Conservation (phyloP, 2,329 filamentous ascomycete genomes). For the Pseudogymnoascus sp. region DNA sequence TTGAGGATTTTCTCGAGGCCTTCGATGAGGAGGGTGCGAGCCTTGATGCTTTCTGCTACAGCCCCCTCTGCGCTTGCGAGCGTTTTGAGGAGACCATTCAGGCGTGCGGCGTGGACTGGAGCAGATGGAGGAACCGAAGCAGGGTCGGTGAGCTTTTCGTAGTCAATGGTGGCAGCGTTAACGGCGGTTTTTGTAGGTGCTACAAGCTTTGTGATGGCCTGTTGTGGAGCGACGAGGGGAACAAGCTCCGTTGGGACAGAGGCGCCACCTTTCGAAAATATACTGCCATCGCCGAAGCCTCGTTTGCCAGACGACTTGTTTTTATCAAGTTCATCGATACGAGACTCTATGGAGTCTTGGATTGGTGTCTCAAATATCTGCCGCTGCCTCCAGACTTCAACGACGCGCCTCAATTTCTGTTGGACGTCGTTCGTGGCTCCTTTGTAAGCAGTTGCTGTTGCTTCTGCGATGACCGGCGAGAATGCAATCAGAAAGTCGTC, state of each 20-base stretch:
- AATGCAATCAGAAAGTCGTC: slow-evolving; percentile 90
- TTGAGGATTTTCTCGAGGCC: slow-evolving; percentile 77
- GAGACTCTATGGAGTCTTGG: slow-evolving; percentile 69
- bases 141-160: slow-evolving; percentile 72
- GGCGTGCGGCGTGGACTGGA: slow-evolving; percentile 82
- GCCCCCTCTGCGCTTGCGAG: slow-evolving; percentile 83
- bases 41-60: slow-evolving; percentile 81
- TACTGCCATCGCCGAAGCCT: slow-evolving; percentile 54
- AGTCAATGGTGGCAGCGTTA: slow-evolving; percentile 69
- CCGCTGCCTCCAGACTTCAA: slow-evolving; percentile 89
- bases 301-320: slow-evolving; percentile 44
- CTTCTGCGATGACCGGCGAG: slow-evolving; percentile 84
- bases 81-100: slow-evolving; percentile 82
- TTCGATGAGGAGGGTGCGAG: slow-evolving; percentile 66
- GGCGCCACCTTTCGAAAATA: slow-evolving; percentile 53
- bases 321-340: slow-evolving; percentile 64
- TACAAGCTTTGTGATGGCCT: slow-evolving; percentile 63
- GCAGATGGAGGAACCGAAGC: slow-evolving; percentile 62
- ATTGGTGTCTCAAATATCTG: slow-evolving; percentile 75
- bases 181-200: slow-evolving; percentile 58
- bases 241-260: slow-evolving; percentile 68
- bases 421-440: slow-evolving; percentile 80
- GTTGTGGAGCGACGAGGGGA: slow-evolving; percentile 65
- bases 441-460: slow-evolving; percentile 83
- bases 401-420: slow-evolving; percentile 74